Evolutionary conservation across 805 yeast species (phyloP), one percentile per base, ranked within the genome.

Genomic region (Candida ipomoeae): DNA sequence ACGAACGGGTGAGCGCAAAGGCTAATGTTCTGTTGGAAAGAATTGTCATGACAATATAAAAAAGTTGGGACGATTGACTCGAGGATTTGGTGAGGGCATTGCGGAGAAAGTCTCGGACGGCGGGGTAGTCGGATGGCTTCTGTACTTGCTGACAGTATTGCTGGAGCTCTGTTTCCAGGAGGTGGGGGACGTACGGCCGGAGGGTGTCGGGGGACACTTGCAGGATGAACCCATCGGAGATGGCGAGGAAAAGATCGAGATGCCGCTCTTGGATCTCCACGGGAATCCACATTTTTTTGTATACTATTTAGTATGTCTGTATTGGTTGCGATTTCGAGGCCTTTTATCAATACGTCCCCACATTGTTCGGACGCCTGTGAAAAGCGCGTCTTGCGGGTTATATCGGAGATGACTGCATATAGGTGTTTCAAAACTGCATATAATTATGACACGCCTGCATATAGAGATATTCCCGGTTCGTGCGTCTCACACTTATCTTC

Each of bases 201-300:
- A 72, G 55, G 14, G 46, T 48, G 1, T 65, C 67, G 3, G 70
- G 65, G 3, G 64, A 51, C 1, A 68, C 60, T 23, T 68, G 71
- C 48, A 65, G 71, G 48, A 71, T 48, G 15, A 71, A 46, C 4
- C 68, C 74, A 57, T 73, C 78, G 4, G 70, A 60, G 37, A 71
- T 52, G 13, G 60, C 54, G 20, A 64, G 49, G 32, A 70, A 57
- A 13, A 63, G 56, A 7, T 64, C 71, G 39, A 69, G 40, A 43
- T 69, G 68, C 13, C 49, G 21, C 39, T 60, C 65, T 32, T 53
- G 49, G n/a, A 56, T 60, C 29, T 57, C 54, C 15, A 52, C 49
- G 6, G 55, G 49, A 20, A 55, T 20, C 3, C 48, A 23, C 41
- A 46, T 26, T 8, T 26, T 26, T 21, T 21, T 8, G 7, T 2